Percentiles rank a stretch among this genome's conserved stretches.
Conservation (phyloP, 495 filamentous ascomycete species). For the Cenococcum geophilum region DNA sequence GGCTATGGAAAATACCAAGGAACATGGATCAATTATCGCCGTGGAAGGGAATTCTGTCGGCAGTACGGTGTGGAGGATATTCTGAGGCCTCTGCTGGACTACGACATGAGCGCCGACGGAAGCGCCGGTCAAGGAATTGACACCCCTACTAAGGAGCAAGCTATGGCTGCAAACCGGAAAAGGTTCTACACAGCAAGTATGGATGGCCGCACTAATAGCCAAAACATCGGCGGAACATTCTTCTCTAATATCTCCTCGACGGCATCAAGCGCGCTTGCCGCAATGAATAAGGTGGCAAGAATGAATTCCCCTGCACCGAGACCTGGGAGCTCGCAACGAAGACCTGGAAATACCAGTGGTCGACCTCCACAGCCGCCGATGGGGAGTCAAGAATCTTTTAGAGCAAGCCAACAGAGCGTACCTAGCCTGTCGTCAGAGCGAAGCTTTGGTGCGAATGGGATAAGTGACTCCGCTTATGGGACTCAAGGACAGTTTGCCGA, state of each 20-base stretch:
- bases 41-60: constrained; percentile 84
- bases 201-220: constrained; percentile 59
- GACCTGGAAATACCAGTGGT: constrained; percentile 39
- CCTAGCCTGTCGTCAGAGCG: constrained; percentile 57
- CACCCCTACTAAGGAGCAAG: constrained; percentile 98
- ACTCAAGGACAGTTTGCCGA: constrained; percentile 35
- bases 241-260: constrained; percentile 95
- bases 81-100: constrained; percentile 75
- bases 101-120: constrained; percentile 78
- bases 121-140: constrained; percentile 56
- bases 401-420: constrained; percentile 60
- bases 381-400: constrained; percentile 57
- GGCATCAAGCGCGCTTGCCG: constrained; percentile 83
- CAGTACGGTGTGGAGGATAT: constrained; percentile 91
- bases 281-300: constrained; percentile 82
- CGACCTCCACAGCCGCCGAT: constrained; percentile 59
- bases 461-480: constrained; percentile 51
- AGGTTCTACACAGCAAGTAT: constrained; percentile 72
- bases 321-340: constrained; percentile 41
- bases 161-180: constrained; percentile 95
- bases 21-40: constrained; percentile 90
- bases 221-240: constrained; percentile 70
- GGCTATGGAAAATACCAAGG: constrained; percentile 99
- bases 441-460: constrained; percentile 51
- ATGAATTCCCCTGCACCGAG: constrained; percentile 80